Evolutionary conservation across 495 filamentous ascomycete genomes (phyloP).

Genomic region (Neurospora cerealis): DNA sequence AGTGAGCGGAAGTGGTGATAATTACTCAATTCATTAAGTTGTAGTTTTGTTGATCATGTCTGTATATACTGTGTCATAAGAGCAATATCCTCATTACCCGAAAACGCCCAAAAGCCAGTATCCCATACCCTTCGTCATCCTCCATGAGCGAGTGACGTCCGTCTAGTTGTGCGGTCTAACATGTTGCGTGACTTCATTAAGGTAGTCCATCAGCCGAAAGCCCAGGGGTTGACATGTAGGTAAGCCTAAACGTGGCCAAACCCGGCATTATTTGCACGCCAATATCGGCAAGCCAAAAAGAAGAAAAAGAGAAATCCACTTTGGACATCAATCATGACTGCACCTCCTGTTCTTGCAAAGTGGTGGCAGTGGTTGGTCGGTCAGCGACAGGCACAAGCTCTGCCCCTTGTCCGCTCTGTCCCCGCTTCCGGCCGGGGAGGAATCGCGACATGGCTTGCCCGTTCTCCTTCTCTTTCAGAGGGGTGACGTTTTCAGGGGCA

Average conservation of each 20-base stretch:
- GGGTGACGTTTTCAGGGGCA: constrained; percentile 12
- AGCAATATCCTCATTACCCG: not conserved
- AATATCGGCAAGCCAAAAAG: not conserved
- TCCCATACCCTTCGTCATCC: not conserved
- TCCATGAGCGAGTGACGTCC: constrained; percentile 1
- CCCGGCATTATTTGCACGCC: not conserved
- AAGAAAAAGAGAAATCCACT: not conserved
- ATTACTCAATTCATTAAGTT: not conserved
- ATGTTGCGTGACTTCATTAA: not conserved
- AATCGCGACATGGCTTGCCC: constrained; percentile 46
- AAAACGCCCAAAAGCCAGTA: not conserved
- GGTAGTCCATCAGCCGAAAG: not conserved
- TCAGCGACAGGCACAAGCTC: constrained; percentile 48
- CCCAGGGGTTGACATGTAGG: not conserved
- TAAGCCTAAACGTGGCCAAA: not conserved
- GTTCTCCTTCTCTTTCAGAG: constrained; percentile 23
- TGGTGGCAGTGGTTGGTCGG: constrained; percentile 20
- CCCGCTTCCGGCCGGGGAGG: constrained; percentile 62
- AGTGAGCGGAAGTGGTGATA: not conserved
- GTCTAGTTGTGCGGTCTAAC: not conserved
- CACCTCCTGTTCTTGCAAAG: constrained; percentile 25
- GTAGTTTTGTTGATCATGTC: not conserved
- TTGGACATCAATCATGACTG: constrained; percentile 13
- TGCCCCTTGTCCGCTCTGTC: constrained; percentile 60
- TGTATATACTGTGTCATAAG: not conserved